Evolutionary conservation across 352 stramenopile genomes (phyloP), one percentile per base, ranked within the genome.

Genomic region (Pythium plurisporium): DNA sequence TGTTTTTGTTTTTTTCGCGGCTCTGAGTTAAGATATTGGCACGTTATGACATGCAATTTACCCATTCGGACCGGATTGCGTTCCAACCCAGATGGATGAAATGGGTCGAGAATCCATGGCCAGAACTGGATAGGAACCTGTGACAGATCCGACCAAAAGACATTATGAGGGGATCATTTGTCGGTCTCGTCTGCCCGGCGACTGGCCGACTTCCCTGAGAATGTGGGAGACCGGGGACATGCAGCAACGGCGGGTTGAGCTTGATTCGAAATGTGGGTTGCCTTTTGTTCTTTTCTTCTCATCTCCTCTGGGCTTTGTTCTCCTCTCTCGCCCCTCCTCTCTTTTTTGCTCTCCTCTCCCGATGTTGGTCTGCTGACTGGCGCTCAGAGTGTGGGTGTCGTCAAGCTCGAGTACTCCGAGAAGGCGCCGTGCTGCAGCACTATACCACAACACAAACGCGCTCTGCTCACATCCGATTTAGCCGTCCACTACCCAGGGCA

Each of bases 181-280:
- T 42, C 34, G 29, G 26, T 33, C 45, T 46, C 37, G 45, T 56
- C 55, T 55, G 43, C 33, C 10, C n/a, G 33, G n/a, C 9, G 5
- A 10, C 3, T 10, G 36, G 34, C 34, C 34, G 25, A 46, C 31
- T 41, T 55, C 47, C 26, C 14, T 14, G 10, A 15, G 20, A 46
- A 53, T 27, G 25, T 47, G 20, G 17, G 36, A 47, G 36, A 62
- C 49, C 27, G 44, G 54, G 44, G 54, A 55, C 44, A 62, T 38
- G 34, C 44, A 19, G n/a, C 48, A 44, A 30, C 22, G 23, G 53
- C 42, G 44, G 48, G 22, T 22, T 46, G 25, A 42, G n/a, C n/a
- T n/a, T n/a, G n/a, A n/a, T n/a, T n/a, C n/a, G n/a, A n/a, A n/a
- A n/a, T n/a, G n/a, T n/a, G n/a, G n/a, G n/a, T n/a, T n/a, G n/a